Conservation (phyloP, 2,329 filamentous ascomycete genomes). For the Zarea fungicola region DNA sequence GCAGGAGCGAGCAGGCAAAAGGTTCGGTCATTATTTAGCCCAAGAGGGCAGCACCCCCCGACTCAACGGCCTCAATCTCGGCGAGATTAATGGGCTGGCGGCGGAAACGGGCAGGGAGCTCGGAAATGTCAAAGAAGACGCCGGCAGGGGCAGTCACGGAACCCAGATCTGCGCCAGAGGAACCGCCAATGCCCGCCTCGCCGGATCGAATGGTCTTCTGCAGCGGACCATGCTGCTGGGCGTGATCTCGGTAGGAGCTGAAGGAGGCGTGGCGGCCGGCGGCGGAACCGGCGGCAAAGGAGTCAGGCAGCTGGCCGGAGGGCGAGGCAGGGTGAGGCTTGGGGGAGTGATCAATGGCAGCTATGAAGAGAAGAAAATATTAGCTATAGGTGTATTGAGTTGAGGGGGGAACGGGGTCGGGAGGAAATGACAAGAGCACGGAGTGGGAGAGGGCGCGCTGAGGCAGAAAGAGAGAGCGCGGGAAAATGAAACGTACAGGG, state of each 20-base stretch:
- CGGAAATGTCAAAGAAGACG: conserved; percentile 79
- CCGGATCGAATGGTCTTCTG: conserved; percentile 47
- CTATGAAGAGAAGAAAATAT: conserved; percentile 38
- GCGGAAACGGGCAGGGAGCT: conserved; percentile 81
- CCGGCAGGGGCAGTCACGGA: conserved; percentile 65
- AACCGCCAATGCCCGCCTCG: conserved; percentile 49
- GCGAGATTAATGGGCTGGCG: conserved; percentile 65
- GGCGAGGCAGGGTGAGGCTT: conserved; percentile 69
- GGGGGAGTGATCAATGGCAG: conserved; percentile 66
- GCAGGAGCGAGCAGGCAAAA: neutral
- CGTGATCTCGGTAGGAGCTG: conserved; percentile 71
- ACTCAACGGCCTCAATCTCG: conserved; percentile 96
- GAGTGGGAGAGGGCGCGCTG: no score
- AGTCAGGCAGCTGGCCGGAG: conserved; percentile 54
- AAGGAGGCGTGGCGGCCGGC: conserved; percentile 55
- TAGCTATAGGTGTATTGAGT: no score
- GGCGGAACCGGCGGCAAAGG: conserved; percentile 34
- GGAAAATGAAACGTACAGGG: conserved; percentile 42
- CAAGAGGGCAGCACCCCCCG: conserved; percentile 67
- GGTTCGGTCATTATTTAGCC: conserved; percentile 29
- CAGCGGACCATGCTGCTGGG: conserved; percentile 72
- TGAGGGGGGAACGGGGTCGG: no score
- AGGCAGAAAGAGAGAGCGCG: neutral
- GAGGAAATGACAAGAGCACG: neutral
- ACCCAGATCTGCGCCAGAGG: conserved; percentile 66